Conservation (phyloP, 768 basidiomycete genomes). For the Psilocybe subaeruginosa region DNA sequence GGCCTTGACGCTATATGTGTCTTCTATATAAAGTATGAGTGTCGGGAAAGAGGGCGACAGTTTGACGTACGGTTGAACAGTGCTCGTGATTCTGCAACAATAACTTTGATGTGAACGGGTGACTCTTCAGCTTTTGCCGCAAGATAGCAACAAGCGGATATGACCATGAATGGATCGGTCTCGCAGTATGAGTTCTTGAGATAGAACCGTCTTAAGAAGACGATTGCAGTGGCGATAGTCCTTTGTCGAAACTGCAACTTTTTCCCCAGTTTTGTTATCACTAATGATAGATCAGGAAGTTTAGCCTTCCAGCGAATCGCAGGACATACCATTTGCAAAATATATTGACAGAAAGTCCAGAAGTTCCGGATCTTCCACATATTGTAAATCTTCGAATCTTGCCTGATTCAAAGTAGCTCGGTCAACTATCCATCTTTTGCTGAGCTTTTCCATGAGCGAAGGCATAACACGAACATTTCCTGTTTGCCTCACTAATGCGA, state of each 20-base stretch:
- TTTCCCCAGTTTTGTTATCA: slow-evolving; percentile 86
- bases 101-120: slow-evolving; percentile 91
- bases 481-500: slow-evolving; percentile 76
- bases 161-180: slow-evolving; percentile 92
- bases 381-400: slow-evolving; percentile 76
- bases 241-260: slow-evolving; percentile 84
- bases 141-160: slow-evolving; percentile 92
- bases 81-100: slow-evolving; percentile 79
- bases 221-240: slow-evolving; percentile 90
- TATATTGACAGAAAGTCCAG: slow-evolving; percentile 86
- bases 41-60: neutral
- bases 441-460: slow-evolving; percentile 35
- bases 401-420: slow-evolving; percentile 74
- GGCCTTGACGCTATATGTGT: slow-evolving; percentile 73
- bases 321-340: slow-evolving; percentile 75
- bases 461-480: slow-evolving; percentile 18
- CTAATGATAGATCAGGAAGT: slow-evolving; percentile 37
- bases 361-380: slow-evolving; percentile 76
- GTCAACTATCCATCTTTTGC: slow-evolving; percentile 93
- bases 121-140: slow-evolving; percentile 98
- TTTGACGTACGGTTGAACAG: slow-evolving; percentile 68
- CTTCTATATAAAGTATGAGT: slow-evolving; percentile 37
- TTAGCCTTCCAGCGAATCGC: neutral
- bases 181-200: slow-evolving; percentile 95
- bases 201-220: slow-evolving; percentile 97